Base-by-base conservation (phyloP, 2,329 filamentous ascomycete species). In the Plectosphaerella cucumerina region DNA sequence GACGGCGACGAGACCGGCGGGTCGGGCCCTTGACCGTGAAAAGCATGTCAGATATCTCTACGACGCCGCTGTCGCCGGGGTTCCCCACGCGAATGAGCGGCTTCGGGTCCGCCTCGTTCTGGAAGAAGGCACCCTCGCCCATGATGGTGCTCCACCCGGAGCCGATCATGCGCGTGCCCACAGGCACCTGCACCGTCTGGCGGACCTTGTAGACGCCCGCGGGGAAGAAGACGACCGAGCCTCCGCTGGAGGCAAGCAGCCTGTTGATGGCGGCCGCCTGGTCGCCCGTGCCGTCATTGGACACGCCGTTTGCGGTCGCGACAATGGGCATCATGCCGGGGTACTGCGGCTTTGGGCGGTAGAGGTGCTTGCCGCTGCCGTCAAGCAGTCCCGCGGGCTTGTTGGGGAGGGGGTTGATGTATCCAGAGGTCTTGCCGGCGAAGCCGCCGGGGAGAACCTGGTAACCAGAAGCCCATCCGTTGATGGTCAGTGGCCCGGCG, bases 321-420 rank as follows among this genome's bases (percentile, higher is more conserved):
- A 52, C 23, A 9, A 52, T 34, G 10, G 46, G 46, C n/a, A 6
- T 39, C 15, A 14, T 39, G 15, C 35, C 35, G 35, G 35, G 5
- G 62, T 94, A 95, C 58, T 89, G 82, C 6, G 90, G 90, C 75
- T 89, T 90, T 58, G 87, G 86, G 18, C 85, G 81, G 61, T 87
- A 84, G 63, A 87, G 91, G 63, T 89, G 82, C 1, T 53, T 61
- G 4, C 60, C 60, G n/a, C 52, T 18, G 15, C 69, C 67, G 43
- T 77, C 70, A 23, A 35, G 48, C 2, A 87, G 71, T 3, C 93
- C 80, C 10, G 60, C 66, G 42, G 63, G 65, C 43, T 53, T 57
- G 12, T n/a, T n/a, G 43, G 48, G 54, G 4, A 11, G 26, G 41
- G 20, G 50, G 15, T 17, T 42, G 12, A 57, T 44, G 26, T 20